Percentiles rank a stretch among this genome's conserved stretches.
These are phyloP conservation scores for Trypanosoma brucei DNA, from an alignment of 208 protist species.

Conservation along the genomic window DNA sequence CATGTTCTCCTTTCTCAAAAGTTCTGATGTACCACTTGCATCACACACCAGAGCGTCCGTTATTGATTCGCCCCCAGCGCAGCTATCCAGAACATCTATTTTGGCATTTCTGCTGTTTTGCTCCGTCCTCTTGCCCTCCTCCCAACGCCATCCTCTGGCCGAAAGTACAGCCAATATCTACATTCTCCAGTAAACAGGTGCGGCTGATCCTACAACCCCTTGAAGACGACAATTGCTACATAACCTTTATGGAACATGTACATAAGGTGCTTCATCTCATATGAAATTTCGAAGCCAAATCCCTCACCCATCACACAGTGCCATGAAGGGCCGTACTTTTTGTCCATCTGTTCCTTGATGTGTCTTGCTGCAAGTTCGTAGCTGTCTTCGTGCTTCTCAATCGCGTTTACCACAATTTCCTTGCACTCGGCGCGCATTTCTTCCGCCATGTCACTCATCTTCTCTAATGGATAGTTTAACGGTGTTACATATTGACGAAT, in stretches of 20 bases:
- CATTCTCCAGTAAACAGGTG: neutral
- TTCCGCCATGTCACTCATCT: conserved; percentile 94
- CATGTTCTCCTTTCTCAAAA: no score
- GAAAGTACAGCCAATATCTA: neutral
- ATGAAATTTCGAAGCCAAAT: conserved; percentile 92
- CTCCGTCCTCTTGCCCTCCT: no score
- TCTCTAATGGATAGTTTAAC: conserved; percentile 84
- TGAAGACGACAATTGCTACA: conserved; percentile 93
- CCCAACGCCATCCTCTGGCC: neutral
- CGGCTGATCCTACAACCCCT: conserved; percentile 57
- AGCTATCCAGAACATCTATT: no score
- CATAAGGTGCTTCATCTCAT: conserved; percentile 93
- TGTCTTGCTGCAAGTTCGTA: conserved; percentile 92
- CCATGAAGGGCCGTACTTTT: conserved; percentile 93
- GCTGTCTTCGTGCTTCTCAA: conserved; percentile 90
- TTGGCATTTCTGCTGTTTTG: no score
- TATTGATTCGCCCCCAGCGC: no score
- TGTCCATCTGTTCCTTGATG: conserved; percentile 94
- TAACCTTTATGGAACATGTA: conserved; percentile 93
- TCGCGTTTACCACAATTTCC: conserved; percentile 92
- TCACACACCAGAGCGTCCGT: no score
- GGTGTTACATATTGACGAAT: conserved; percentile 66
- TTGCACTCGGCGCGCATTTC: conserved; percentile 92
- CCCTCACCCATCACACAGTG: conserved; percentile 94
- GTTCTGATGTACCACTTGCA: no score